phyloP scores from a whole-genome alignment of 2,329 filamentous ascomycete species.

The Phoma sp. region DNA sequence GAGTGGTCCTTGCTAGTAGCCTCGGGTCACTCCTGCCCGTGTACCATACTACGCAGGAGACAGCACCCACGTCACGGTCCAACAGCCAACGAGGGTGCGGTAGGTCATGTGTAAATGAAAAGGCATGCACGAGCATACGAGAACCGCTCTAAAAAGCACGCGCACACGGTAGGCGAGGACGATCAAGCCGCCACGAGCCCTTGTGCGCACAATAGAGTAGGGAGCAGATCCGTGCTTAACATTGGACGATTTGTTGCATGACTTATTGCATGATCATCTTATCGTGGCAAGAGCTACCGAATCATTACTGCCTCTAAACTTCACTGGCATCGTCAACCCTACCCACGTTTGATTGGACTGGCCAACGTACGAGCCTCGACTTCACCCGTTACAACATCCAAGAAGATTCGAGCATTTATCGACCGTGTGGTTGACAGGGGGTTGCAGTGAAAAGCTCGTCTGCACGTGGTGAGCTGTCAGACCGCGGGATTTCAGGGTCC shows the following conservation, averaged over 20 bases:
- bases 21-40: background rate
- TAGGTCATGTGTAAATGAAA: background rate
- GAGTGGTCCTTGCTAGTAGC: background rate
- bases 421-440: background rate
- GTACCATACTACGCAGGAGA: background rate
- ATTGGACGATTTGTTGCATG: conserved; percentile 13
- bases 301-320: conserved; percentile 3
- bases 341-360: conserved; percentile 5
- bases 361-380: background rate
- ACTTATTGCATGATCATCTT: conserved; percentile 13
- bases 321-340: conserved; percentile 5
- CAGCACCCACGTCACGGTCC: too few relatives aligned
- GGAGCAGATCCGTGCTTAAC: background rate
- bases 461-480: conserved; percentile 12
- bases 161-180: background rate
- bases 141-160: background rate
- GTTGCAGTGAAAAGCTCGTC: background rate
- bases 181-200: background rate
- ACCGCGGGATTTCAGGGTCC: conserved; percentile 4
- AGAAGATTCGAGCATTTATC: background rate
- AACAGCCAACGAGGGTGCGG: background rate
- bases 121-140: background rate
- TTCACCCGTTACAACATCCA: background rate
- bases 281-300: conserved; percentile 3
- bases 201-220: background rate